Evolutionary conservation across 1,284 basidiomycete species (phyloP), one percentile per base, ranked within the genome.

Genomic region (Puccinia coronata): DNA sequence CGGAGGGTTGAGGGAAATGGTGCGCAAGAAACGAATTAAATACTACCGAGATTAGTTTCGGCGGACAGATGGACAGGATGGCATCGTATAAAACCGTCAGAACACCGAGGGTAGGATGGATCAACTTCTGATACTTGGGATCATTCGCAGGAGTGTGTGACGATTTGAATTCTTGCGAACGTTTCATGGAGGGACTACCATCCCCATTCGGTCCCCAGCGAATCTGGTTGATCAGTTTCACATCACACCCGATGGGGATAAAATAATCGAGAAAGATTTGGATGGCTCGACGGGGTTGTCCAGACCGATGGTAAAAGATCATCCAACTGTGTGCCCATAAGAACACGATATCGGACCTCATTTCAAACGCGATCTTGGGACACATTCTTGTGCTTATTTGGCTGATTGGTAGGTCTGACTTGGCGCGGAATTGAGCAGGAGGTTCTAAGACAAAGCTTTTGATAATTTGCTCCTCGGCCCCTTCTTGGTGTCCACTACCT

Each of bases 311-410:
- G 71, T 80, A 80, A 73, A 61, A 80, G 34, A 80, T 80, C 79
- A 80, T 80, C 79, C 79, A 80, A 55, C 70, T 72, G 47, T 80
- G 79, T 39, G 79, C 79, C 79, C 79, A 80, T 8, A 80, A 47
- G 47, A 80, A 71, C 20, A 73, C 34, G 23, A 80, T 59, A 25
- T 80, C 79, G 36, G 69, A 63, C 23, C 59, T 63, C 20, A 39
- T 51, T 59, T 71, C 65, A 71, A 80, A 71, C 43, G 59, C 53
- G 41, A 73, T 47, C n/a, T 57, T 41, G 31, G 51, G 34, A 16
- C 51, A 53, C n/a, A 43, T 39, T 18, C 12, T 39, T 28, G 34
- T n/a, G 18, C 36, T 23, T 47, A 36, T 23, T 47, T 25, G 1
- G n/a, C 25, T 55, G 31, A 8, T 57, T 20, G 31, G 28, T 41